These are phyloP conservation scores for Dactylellina haptotyla DNA, from an alignment of 2,329 filamentous ascomycete species.

Conservation along the genomic window DNA sequence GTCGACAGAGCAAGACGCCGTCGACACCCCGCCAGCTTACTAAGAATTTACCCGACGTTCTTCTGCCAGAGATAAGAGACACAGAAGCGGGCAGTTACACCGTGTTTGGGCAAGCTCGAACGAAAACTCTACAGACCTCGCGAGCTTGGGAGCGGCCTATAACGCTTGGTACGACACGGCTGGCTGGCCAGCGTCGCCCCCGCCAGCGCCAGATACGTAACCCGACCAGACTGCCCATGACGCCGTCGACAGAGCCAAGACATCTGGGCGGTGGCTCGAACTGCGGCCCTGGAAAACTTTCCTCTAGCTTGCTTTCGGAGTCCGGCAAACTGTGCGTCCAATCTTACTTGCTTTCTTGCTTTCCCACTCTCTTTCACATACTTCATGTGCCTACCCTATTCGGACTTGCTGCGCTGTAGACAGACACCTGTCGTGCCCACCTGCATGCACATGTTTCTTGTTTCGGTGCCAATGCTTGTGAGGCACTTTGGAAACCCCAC, in stretches of 20 bases:
- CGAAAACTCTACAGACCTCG: no score
- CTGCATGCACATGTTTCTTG: no score
- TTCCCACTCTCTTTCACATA: neutral
- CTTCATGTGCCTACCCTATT: neutral
- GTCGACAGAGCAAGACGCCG: neutral
- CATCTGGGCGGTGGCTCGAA: neutral
- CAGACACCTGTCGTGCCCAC: no score
- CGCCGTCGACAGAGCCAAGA: constrained; percentile 30
- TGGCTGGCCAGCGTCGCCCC: neutral
- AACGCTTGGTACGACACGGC: no score
- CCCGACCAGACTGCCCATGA: constrained; percentile 3
- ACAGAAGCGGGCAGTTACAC: neutral
- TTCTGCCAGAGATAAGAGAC: neutral
- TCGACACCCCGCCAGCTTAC: neutral
- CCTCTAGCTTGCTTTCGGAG: constrained; percentile 24
- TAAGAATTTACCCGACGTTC: neutral
- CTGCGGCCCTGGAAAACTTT: neutral
- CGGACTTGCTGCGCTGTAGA: neutral
- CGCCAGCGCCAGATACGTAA: constrained; percentile 42
- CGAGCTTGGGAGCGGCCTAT: no score
- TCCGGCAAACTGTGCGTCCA: constrained; percentile 36
- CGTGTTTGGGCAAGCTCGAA: constrained; percentile 8
- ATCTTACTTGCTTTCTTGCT: neutral
- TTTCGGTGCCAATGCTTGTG: constrained; percentile 27
- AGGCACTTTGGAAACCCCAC: neutral